These are phyloP conservation scores for Xylaria acuta DNA, from an alignment of 495 filamentous ascomycete species.

Conservation along the genomic window DNA sequence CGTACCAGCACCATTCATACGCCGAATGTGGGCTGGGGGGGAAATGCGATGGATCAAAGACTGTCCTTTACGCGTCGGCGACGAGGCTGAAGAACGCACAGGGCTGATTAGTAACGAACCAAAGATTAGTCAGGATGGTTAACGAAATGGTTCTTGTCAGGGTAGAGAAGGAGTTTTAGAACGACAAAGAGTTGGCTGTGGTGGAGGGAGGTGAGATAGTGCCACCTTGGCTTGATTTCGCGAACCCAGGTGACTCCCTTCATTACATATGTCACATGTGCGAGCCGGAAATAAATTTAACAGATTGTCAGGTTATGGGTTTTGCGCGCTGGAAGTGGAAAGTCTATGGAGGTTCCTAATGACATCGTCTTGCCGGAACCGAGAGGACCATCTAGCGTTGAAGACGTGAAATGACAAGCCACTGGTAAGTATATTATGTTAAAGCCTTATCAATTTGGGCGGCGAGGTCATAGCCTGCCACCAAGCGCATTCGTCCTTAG, in stretches of 20 bases:
- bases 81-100: background rate
- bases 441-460: background rate
- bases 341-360: background rate
- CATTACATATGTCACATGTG: background rate
- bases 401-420: background rate
- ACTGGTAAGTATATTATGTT: background rate
- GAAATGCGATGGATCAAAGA: background rate
- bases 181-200: background rate
- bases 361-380: background rate
- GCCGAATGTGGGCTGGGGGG: constrained; percentile 1
- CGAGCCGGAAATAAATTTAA: background rate
- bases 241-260: background rate
- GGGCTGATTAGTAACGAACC: background rate
- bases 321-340: background rate
- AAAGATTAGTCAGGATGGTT: background rate
- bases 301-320: background rate
- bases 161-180: background rate
- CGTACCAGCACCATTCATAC: background rate
- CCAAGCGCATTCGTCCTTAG: background rate
- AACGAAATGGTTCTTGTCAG: background rate
- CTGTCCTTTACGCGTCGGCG: background rate
- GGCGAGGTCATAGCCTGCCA: background rate
- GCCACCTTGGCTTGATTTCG: background rate
- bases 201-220: background rate
- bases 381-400: background rate